A percentile compares a stretch with the other conserved stretches of the same genome.
Conservation (phyloP, 2,329 filamentous ascomycete species). For the Xylariaceae sp. region DNA sequence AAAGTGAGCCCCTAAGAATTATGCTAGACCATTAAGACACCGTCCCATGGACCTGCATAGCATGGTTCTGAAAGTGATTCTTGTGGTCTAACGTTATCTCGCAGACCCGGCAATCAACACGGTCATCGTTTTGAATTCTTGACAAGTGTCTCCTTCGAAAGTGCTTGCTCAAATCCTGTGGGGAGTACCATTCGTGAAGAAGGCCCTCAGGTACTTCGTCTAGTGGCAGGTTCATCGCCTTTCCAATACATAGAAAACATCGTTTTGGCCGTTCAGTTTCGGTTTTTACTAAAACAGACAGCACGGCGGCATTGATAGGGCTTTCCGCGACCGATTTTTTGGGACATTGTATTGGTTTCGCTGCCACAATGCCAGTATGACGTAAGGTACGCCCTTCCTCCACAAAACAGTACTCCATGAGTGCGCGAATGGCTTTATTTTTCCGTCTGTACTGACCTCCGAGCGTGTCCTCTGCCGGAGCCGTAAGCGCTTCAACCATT, state of each 20-base stretch:
- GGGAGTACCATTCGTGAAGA: too few species aligned
- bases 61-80: conserved; percentile 4
- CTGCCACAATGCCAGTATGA: too few species aligned
- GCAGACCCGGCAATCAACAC: background rate
- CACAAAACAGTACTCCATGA: background rate
- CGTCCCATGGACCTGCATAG: background rate
- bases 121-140: background rate
- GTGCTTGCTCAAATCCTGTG: conserved; percentile 2
- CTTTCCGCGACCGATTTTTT: too few species aligned
- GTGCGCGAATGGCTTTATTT: background rate
- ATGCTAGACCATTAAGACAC: too few species aligned
- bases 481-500: background rate
- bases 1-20: too few species aligned
- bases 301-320: background rate
- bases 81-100: background rate
- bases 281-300: background rate
- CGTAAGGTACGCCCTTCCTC: background rate
- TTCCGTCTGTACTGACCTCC: background rate
- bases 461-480: background rate
- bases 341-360: too few species aligned
- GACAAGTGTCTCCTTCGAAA: background rate
- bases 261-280: background rate
- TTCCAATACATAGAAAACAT: background rate
- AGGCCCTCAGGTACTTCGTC: too few species aligned
- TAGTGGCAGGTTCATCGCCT: too few species aligned